Conservation (phyloP, 2,329 filamentous ascomycete species). For the Aspergillus terreus region DNA sequence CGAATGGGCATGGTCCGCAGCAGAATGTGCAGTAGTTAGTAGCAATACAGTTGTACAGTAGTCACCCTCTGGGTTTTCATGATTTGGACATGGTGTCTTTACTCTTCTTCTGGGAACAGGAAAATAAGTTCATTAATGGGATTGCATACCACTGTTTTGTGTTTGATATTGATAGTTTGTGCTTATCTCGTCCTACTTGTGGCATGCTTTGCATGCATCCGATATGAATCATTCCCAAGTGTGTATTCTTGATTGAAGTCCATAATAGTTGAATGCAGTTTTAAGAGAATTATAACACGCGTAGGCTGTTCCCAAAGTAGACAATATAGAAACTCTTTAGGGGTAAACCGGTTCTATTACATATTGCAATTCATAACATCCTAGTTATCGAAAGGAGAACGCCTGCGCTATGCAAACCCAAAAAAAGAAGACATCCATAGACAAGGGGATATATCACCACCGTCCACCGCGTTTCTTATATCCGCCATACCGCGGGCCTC, state of each 20-base stretch:
- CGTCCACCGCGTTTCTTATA: constrained; percentile 42
- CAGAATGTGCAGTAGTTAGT: constrained; percentile 13
- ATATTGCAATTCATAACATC: constrained; percentile 22
- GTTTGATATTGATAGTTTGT: neutral
- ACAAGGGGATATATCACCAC: constrained; percentile 29
- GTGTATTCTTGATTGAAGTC: neutral
- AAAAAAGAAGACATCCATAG: constrained; percentile 11
- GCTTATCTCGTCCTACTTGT: neutral
- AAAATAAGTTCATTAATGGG: neutral
- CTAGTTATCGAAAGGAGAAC: constrained; percentile 30
- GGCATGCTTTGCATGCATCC: neutral
- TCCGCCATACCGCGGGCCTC: constrained; percentile 42
- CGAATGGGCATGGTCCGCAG: constrained; percentile 27
- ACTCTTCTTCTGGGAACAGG: neutral
- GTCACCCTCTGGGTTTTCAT: neutral
- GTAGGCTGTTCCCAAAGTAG: neutral
- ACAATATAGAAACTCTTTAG: neutral
- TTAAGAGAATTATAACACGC: neutral
- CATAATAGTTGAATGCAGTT: neutral
- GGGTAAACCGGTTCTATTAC: constrained; percentile 17
- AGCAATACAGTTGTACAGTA: constrained; percentile 15
- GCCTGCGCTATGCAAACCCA: constrained; percentile 42
- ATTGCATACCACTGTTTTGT: neutral
- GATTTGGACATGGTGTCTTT: constrained; percentile 11
- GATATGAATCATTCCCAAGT: neutral